Percentiles rank a stretch among this genome's conserved stretches.
phyloP scores from a whole-genome alignment of 345 rosid species.

The Acer yangbiense region DNA sequence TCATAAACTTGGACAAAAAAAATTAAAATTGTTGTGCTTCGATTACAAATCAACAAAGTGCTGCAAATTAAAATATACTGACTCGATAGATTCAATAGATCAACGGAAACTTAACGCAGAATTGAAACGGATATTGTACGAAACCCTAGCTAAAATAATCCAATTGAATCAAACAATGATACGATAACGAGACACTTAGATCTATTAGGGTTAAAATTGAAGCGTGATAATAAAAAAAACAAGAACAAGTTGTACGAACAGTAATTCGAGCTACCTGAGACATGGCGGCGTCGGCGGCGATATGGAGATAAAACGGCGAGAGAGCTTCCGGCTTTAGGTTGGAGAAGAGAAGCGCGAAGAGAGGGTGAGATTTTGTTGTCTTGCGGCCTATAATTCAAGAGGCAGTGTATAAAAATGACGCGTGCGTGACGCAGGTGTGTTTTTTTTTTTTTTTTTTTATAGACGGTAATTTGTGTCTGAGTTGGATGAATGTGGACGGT shows the following conservation, averaged over 20 bases:
- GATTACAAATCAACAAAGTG: not conserved
- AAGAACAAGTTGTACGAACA: not conserved
- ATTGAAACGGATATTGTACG: not conserved
- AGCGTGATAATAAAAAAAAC: no score
- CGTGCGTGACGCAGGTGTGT: no score
- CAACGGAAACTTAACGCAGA: not conserved
- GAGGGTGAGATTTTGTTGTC: not conserved
- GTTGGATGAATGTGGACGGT: slow-evolving; percentile 6
- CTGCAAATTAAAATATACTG: not conserved
- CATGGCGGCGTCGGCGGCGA: slow-evolving; percentile 27
- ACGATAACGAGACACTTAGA: not conserved
- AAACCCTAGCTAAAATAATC: slow-evolving; percentile 8
- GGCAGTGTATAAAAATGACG: not conserved
- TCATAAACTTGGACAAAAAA: not conserved
- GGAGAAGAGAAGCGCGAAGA: not conserved
- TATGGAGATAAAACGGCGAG: not conserved
- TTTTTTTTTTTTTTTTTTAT: not conserved
- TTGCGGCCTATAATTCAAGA: not conserved
- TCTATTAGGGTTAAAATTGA: slow-evolving; percentile 3
- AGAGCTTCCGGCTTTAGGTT: not conserved
- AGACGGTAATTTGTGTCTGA: not conserved
- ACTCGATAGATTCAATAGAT: not conserved
- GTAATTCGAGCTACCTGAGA: slow-evolving; percentile 42
- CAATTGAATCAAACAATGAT: not conserved
- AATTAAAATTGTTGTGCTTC: not conserved